phyloP scores from a whole-genome alignment of 2,329 filamentous ascomycete genomes.

The Diaporthe citrichinensis region DNA sequence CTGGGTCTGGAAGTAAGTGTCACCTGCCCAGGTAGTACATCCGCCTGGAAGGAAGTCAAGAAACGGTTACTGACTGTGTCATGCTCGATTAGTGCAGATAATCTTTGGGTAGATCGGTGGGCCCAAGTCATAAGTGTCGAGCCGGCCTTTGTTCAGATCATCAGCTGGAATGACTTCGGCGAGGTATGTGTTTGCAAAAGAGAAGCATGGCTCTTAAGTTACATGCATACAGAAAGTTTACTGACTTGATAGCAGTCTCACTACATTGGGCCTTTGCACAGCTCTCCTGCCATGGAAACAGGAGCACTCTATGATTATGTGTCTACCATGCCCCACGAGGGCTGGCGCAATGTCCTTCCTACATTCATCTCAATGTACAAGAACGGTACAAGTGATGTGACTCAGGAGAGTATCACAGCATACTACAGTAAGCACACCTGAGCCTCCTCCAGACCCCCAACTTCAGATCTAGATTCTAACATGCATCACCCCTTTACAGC shows the following conservation, averaged over 20 bases:
- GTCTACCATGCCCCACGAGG: constrained; percentile 22
- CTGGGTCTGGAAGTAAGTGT: constrained; percentile 69
- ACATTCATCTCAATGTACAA: constrained; percentile 15
- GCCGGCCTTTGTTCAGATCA: constrained; percentile 59
- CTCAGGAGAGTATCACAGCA: constrained; percentile 7
- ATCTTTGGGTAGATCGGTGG: constrained; percentile 74
- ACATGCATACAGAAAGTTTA: background rate
- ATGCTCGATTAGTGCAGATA: constrained; percentile 52
- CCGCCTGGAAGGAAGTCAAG: too few species aligned
- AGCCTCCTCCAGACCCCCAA: background rate
- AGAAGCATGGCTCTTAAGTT: background rate
- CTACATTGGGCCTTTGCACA: constrained; percentile 63
- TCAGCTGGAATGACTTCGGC: constrained; percentile 66
- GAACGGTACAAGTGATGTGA: constrained; percentile 5
- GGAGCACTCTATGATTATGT: constrained; percentile 19
- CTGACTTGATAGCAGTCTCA: constrained; percentile 54
- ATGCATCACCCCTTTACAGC: background rate
- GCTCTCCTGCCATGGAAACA: constrained; percentile 2
- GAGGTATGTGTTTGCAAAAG: constrained; percentile 43
- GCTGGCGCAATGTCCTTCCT: constrained; percentile 23
- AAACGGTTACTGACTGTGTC: background rate
- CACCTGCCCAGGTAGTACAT: background rate
- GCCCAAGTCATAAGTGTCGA: constrained; percentile 66
- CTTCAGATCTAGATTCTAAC: background rate
- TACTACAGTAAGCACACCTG: background rate